Conservation (phyloP, 768 basidiomycete genomes). For the Kondoa subrosea region DNA sequence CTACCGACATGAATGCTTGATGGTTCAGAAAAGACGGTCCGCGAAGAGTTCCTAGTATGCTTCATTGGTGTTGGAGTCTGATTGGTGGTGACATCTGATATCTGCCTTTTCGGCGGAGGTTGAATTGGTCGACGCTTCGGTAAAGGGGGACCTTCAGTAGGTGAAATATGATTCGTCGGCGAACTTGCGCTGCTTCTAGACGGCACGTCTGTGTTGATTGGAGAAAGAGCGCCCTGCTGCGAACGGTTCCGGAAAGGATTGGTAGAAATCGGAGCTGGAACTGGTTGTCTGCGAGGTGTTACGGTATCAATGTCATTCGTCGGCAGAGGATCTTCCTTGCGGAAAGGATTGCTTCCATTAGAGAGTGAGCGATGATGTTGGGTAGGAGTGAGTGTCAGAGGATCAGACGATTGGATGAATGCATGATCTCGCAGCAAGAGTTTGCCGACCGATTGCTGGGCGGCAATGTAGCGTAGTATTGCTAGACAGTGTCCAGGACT, state of each 20-base stretch:
- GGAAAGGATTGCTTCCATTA: not conserved
- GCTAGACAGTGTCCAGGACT: not conserved
- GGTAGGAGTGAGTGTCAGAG: not conserved
- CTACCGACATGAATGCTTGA: not conserved
- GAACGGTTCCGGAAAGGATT: not conserved
- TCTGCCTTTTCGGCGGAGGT: not conserved
- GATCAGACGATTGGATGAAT: not conserved
- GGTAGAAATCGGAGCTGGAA: not conserved
- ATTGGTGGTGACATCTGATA: no score
- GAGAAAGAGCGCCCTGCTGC: not conserved
- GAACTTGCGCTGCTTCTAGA: not conserved
- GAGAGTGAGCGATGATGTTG: not conserved
- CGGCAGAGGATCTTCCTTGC: not conserved
- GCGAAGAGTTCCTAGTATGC: not conserved
- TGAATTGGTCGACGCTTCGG: not conserved
- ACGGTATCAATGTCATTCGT: no score
- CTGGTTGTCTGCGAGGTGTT: not conserved
- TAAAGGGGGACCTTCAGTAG: not conserved
- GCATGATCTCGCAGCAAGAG: not conserved
- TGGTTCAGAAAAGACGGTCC: not conserved
- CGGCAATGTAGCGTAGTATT: not conserved
- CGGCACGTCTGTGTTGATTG: not conserved
- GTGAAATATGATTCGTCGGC: not conserved
- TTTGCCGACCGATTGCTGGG: not conserved
- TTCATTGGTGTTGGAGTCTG: not conserved